phyloP scores from a whole-genome alignment of 176 grass and related monocot species.

The Ampelocalamus luodianensis region DNA sequence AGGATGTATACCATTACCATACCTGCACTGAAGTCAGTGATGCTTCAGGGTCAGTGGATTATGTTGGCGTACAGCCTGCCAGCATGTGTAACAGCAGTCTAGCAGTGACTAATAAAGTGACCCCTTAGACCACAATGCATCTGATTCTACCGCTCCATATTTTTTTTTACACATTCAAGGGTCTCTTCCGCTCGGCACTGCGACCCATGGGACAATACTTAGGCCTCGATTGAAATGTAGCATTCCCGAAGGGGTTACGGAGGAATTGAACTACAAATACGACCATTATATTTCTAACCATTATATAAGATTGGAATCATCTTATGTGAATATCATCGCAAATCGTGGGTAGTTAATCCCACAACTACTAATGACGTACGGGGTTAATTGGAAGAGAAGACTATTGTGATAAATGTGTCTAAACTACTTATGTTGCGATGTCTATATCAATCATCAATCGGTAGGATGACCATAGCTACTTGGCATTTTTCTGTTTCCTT shows the following conservation, averaged over 20 bases:
- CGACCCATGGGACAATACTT: too few relatives aligned
- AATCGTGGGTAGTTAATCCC: background rate
- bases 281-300: too few relatives aligned
- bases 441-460: conserved; percentile 25
- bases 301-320: too few relatives aligned
- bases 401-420: conserved; percentile 19
- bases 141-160: background rate
- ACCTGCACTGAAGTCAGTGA: too few relatives aligned
- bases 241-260: too few relatives aligned
- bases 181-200: too few relatives aligned
- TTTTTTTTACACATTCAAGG: background rate
- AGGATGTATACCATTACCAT: too few relatives aligned
- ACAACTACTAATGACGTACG: background rate
- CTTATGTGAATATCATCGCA: too few relatives aligned
- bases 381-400: background rate
- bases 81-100: too few relatives aligned
- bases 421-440: conserved; percentile 6
- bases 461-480: background rate
- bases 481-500: background rate
- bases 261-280: too few relatives aligned
- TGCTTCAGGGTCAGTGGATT: background rate
- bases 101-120: background rate
- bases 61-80: background rate
- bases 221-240: too few relatives aligned
- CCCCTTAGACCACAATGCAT: background rate